Evolutionary conservation across 768 basidiomycete species (phyloP), one percentile per base, ranked within the genome.

Genomic region (Hebeloma cylindrosporum): DNA sequence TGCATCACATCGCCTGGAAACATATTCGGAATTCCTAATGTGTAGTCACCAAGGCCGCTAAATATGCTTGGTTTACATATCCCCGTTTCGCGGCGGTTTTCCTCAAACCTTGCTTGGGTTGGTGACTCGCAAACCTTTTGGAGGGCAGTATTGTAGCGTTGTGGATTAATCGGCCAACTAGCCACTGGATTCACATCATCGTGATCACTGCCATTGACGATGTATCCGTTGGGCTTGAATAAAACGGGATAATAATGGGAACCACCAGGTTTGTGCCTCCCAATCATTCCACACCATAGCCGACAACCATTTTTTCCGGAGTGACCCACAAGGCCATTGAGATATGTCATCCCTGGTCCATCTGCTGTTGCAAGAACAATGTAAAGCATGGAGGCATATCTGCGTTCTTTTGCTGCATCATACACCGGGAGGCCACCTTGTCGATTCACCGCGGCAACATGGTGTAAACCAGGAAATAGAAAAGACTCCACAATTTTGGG

Each of bases 1-100:
- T 75, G 73, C 70, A 73, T 72, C 21, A 64, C 45, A 33, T 75
- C 69, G 0, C 45, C 45, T 13, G 46, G 29, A 40, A 69, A 73
- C 20, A 59, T 59, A 1, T 31, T 30, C 0, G 69, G 68, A 33
- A 68, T 50, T 0, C 54, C 48, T 14, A 66, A 52, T 0, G 40
- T 59, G 3, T 20, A 37, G 0, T 30, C 17, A 0, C 35, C 35
- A 7, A 78, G 53, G 1, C 68, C 69, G 11, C 54, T 53, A 16
- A 77, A 62, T 7, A 77, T 57, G 1, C 54, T 65, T 0, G 68
- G 66, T 27, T 67, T 61, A 2, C 40, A 43, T 13, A 77, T 63
- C 0, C 73, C 69, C 2, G 65, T 67, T 7, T 45, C 31, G 1
- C 49, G 40, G 0, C 62, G 50, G 11, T 43, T 47, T 4, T 28